These are phyloP conservation scores for Thraustotheca clavata DNA, from an alignment of 352 stramenopile genomes.

Conservation along the genomic window DNA sequence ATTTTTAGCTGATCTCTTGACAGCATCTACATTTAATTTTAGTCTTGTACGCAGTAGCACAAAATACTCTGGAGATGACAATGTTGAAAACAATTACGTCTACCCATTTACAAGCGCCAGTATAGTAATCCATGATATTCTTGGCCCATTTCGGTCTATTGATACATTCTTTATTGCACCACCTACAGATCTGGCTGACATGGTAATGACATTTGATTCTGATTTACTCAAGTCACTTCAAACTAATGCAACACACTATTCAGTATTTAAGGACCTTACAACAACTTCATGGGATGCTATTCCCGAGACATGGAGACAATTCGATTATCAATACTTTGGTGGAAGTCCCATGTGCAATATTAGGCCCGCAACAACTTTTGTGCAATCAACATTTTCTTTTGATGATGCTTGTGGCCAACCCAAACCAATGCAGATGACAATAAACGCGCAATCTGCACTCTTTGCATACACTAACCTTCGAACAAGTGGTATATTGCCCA, in stretches of 20 bases:
- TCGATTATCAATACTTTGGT: neutral
- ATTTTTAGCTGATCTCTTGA: neutral
- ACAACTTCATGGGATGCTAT: neutral
- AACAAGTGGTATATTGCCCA: no score
- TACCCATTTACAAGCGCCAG: neutral
- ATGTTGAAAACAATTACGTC: neutral
- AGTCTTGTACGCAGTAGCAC: neutral
- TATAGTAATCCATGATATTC: neutral
- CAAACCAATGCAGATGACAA: neutral
- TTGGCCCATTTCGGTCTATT: slow-evolving; percentile 4
- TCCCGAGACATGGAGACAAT: neutral
- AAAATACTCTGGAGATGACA: neutral
- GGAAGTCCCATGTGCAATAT: slow-evolving; percentile 1
- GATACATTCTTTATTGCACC: neutral
- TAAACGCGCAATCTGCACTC: neutral
- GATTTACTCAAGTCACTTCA: neutral
- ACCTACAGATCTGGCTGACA: neutral
- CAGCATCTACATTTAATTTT: neutral
- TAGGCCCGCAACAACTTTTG: neutral
- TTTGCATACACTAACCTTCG: neutral
- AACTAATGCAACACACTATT: neutral
- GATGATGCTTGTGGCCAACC: neutral
- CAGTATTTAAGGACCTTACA: neutral
- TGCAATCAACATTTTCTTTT: neutral
- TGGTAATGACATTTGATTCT: neutral